Evolutionary conservation across 1,284 basidiomycete genomes (phyloP).

Genomic region (Dichomitus squalens): DNA sequence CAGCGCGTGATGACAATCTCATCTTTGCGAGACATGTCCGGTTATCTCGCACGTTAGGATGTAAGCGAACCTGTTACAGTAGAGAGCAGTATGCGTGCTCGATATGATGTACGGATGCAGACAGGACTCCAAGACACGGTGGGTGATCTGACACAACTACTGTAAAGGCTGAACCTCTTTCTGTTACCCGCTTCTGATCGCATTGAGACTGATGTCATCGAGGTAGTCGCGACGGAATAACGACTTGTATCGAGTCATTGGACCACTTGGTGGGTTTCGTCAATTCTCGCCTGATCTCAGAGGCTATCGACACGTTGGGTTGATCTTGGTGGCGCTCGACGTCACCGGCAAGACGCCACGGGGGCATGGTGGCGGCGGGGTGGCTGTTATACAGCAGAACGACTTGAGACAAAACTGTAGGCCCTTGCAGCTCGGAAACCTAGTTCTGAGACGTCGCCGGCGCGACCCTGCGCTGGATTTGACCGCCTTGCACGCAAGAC

Average conservation of each 20-base stretch:
- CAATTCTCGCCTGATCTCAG: neutral
- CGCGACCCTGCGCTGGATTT: neutral
- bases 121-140: too few relatives aligned
- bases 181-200: too few relatives aligned
- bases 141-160: too few relatives aligned
- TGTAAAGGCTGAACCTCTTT: too few relatives aligned
- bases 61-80: too few relatives aligned
- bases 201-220: too few relatives aligned
- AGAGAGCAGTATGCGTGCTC: too few relatives aligned
- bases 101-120: too few relatives aligned
- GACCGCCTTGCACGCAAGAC: neutral
- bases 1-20: slow-evolving; percentile 5
- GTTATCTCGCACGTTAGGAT: too few relatives aligned
- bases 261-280: neutral
- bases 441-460: neutral
- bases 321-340: slow-evolving; percentile 1
- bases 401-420: slow-evolving; percentile 1
- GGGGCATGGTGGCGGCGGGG: slow-evolving; percentile 21
- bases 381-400: slow-evolving; percentile 23
- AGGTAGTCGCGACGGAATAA: too few relatives aligned
- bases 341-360: slow-evolving; percentile 16
- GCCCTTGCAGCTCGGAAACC: slow-evolving; percentile 15
- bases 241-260: neutral
- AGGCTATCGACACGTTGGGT: neutral
- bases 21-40: neutral